Conservation (phyloP, 2,329 filamentous ascomycete genomes). For the Calonectria hongkongensis region DNA sequence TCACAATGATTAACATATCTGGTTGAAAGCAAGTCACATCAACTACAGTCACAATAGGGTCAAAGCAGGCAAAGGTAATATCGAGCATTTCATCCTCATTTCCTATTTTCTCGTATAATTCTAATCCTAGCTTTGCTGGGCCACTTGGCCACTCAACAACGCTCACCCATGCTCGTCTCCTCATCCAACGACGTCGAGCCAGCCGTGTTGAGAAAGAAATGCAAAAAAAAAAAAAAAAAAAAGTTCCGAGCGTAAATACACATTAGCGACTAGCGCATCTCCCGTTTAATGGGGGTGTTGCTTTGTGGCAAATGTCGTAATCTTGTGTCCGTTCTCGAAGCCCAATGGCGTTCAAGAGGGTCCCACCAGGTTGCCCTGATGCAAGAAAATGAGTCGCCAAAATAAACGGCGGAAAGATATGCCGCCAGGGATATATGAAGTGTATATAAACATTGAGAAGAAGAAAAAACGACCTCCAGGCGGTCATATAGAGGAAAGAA, state of each 20-base stretch:
- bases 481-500: slow-evolving; percentile 44
- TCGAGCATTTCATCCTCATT: slow-evolving; percentile 48
- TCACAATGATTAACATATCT: not conserved
- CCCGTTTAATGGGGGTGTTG: slow-evolving; percentile 31
- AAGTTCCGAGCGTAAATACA: slow-evolving; percentile 53
- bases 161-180: slow-evolving; percentile 40
- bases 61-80: not conserved
- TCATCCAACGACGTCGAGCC: slow-evolving; percentile 51
- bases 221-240: slow-evolving; percentile 50
- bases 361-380: slow-evolving; percentile 42
- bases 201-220: slow-evolving; percentile 50
- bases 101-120: slow-evolving; percentile 52
- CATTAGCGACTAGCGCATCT: slow-evolving; percentile 55
- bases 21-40: too few species aligned
- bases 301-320: slow-evolving; percentile 44
- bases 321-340: slow-evolving; percentile 41
- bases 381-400: slow-evolving; percentile 45
- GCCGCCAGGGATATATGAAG: slow-evolving; percentile 50
- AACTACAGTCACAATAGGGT: not conserved
- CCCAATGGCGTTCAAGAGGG: slow-evolving; percentile 32
- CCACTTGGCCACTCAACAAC: slow-evolving; percentile 38
- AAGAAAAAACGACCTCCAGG: slow-evolving; percentile 43
- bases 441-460: slow-evolving; percentile 52
- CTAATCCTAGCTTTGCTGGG: slow-evolving; percentile 44
- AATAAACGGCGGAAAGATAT: slow-evolving; percentile 39